A percentile compares a stretch with the other conserved stretches of the same genome.
phyloP scores from a whole-genome alignment of 768 basidiomycete species.

The Tylopilus intermedius region DNA sequence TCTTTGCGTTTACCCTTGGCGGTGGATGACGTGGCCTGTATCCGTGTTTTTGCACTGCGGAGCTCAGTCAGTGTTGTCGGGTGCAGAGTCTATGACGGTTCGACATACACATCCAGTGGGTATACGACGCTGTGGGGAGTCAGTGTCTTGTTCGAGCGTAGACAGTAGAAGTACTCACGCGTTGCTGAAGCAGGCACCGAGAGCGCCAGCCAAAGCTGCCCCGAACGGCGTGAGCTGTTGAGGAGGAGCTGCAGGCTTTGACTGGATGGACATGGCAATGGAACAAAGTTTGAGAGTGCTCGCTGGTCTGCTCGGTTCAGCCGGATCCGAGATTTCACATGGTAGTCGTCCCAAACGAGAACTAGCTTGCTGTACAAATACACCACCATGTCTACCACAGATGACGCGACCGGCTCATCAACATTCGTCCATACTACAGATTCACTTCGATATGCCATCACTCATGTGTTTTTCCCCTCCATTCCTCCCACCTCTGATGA shows the following conservation, averaged over 20 bases:
- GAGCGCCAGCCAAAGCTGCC: slow-evolving; percentile 85
- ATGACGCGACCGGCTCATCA: too few relatives aligned
- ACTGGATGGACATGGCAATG: slow-evolving; percentile 34
- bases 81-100: neutral
- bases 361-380: too few relatives aligned
- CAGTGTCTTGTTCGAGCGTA: slow-evolving; percentile 6
- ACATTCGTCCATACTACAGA: too few relatives aligned
- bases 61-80: slow-evolving; percentile 6
- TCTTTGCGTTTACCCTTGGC: slow-evolving; percentile 50
- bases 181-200: slow-evolving; percentile 90
- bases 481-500: too few relatives aligned
- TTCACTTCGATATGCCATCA: too few relatives aligned
- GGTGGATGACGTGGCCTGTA: slow-evolving; percentile 71
- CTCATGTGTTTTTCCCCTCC: too few relatives aligned
- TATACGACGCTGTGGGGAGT: slow-evolving; percentile 68
- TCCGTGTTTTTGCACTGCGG: slow-evolving; percentile 84
- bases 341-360: neutral
- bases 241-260: slow-evolving; percentile 51
- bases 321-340: slow-evolving; percentile 4
- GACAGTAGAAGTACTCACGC: slow-evolving; percentile 54
- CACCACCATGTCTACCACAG: too few relatives aligned
- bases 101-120: slow-evolving; percentile 84
- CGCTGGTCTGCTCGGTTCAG: neutral
- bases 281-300: neutral
- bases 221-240: slow-evolving; percentile 79